Base-by-base conservation (phyloP, 768 basidiomycete species). In the Pleurotus salmoneostramineus region DNA sequence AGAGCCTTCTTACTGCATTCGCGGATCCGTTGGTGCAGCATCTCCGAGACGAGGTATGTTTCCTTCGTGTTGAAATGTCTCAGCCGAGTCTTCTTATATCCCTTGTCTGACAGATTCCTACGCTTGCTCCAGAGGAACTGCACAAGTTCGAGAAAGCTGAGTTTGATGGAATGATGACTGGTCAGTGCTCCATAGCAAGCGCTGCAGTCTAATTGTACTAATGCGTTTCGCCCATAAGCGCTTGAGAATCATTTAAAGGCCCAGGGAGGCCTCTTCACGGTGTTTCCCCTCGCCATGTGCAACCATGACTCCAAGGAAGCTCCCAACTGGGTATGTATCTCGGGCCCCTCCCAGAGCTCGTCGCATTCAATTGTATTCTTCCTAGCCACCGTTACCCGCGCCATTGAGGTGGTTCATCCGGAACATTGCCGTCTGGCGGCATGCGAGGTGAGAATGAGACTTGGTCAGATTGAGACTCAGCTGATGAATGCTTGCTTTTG, bases 1-100 rank as follows among this genome's bases (percentile, higher is more conserved):
- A 61, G 11, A 46, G 54, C 48, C 40, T 67, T 31, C 8, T 68
- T 6, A 58, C 67, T 36, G 56, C 43, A 2, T 69, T 71, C 50
- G 67, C 60, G 1, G 64, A 65, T 44, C 43, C 56, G 3, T 46
- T 71, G 10, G 60, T 64, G 5, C 54, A 61, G 8, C 69, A 71
- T 56, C 61, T 71, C 0, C 58, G 65, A 12, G 68, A 67, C 8
- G 69, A 71, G 64, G 69, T 68, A 4, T 27, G 52, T 34, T 6
- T 34, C 6, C 37, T 32, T 14, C 5, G 6, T 15, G 15, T 10
- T 31, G 36, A 7, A 21, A n/a, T 4, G 27, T 40, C 6, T 40
- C 37, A 40, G 14, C n/a, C 8, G 11, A 34, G 34, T 32, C 21
- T 51, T 12, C 21, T 40, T 14, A 54, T 27, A 42, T 42, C 14